These are phyloP conservation scores for Fusarium scirpi DNA, from an alignment of 2,329 filamentous ascomycete genomes.

Conservation along the genomic window DNA sequence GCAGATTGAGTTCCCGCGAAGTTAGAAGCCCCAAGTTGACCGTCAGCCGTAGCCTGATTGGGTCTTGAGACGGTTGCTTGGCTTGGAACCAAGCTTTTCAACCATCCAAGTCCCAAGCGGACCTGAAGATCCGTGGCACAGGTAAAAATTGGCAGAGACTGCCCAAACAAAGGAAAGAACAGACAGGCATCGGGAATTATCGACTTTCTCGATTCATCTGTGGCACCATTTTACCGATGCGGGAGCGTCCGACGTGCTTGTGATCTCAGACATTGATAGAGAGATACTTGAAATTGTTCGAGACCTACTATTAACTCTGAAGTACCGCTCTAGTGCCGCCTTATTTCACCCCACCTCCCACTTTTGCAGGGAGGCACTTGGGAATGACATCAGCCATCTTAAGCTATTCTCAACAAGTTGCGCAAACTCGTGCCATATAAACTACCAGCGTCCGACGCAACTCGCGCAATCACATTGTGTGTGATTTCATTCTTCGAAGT, in stretches of 20 bases:
- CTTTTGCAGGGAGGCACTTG: conserved; percentile 34
- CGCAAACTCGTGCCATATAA: conserved; percentile 33
- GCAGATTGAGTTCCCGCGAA: background rate
- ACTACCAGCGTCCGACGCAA: conserved; percentile 7
- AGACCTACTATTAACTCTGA: background rate
- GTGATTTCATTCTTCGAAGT: background rate
- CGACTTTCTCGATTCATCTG: conserved; percentile 3
- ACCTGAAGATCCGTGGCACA: conserved; percentile 36
- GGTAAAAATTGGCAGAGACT: conserved; percentile 11
- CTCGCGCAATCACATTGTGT: background rate
- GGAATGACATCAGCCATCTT: conserved; percentile 47
- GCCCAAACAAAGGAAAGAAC: background rate
- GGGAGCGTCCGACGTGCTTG: conserved; percentile 20
- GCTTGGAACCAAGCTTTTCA: conserved; percentile 19
- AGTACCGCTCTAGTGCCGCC: conserved; percentile 25
- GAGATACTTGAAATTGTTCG: conserved; percentile 12
- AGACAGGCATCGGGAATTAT: conserved; percentile 11
- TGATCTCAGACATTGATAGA: conserved; percentile 15
- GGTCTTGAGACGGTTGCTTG: conserved; percentile 3
- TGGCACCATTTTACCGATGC: conserved; percentile 7
- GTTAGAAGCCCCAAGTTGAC: background rate
- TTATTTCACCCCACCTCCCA: conserved; percentile 23
- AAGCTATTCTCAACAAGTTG: conserved; percentile 38
- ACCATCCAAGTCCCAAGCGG: conserved; percentile 29
- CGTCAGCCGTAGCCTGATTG: conserved; percentile 20